Evolutionary conservation across 495 filamentous ascomycete species (phyloP), one percentile per base, ranked within the genome.

Genomic region (Hamigera avellanea): DNA sequence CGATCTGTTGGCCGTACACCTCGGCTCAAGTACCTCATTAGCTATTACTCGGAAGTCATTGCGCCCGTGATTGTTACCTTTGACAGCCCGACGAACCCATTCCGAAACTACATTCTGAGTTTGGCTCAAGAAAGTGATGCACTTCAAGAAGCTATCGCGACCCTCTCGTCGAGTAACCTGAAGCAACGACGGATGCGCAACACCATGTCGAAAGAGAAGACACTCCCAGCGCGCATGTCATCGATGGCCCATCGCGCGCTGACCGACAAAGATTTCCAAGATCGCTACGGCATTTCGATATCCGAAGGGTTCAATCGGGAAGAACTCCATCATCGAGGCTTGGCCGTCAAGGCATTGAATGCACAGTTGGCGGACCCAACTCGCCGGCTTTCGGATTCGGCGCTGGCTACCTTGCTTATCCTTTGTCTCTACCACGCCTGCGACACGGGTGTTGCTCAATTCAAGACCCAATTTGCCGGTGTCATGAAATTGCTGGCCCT

Each of bases 371-470:
- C 81, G 26, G 78, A 93, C 55, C 70, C 80, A 5, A 62, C 67
- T 7, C 73, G 74, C 47, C 77, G 86, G 1, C 72, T 76, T 33
- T 81, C 91, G 43, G 91, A 95, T 52, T 89, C 86, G 2, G 86
- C 89, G 1, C 60, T 95, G 18, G 89, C 86, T 9, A 95, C 87
- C 3, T 67, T 96, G 14, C 64, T 96, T 30, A 75, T 95, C 19
- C 70, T 95, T 0, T 93, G 88, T 49, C 77, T 94, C 26, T 95
- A 93, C 53, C 83, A 93, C 45, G 83, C 91, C 58, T 94, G 86
- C 45, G 88, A 95, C 56, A 87, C 81, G 0, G 89, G 89, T 8
- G 75, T 95, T 35, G 84, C 82, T 2, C 84, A 88, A 49, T 95
- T 95, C 61, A 81, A 86, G 37, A 89, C 86, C 0, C 89, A 95